Evolutionary conservation across 2,329 filamentous ascomycete genomes (phyloP), one percentile per base, ranked within the genome.

Genomic region (Apiospora marii): DNA sequence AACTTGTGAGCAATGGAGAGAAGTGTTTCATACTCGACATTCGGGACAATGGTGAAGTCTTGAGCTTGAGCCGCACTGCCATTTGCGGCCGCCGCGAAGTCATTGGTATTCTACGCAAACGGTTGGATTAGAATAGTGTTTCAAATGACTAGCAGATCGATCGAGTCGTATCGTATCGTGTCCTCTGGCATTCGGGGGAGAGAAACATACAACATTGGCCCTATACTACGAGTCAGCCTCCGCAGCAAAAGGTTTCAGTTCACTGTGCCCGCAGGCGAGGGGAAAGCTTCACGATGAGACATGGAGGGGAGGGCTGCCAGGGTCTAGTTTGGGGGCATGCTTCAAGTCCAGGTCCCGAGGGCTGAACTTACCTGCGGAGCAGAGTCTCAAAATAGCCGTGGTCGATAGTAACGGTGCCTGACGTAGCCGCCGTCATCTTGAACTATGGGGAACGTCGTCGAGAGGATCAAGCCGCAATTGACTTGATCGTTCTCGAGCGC

Each of bases 361-460:
- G 27, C 64, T 74, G 51, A 73, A 80, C 87, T 84, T 82, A 92
- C 92, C 89, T 88, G 79, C 87, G 86, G 70, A 91, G 78, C 67
- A 92, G 83, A 72, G 89, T 88, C 77, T 92, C 87, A 76, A 92
- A 89, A 82, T 92, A 89, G 69, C 82, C 80, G 78, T 87, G 89
- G 74, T 89, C 88, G 75, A 92, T 86, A 13, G 89, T 91, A 69
- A 92, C 87, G 75, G 85, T 82, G 51, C 74, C 71, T 37, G 61
- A 69, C 24, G 74, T 72, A 43, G 48, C 48, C 64, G 75, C 69
- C 51, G 77, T 76, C 80, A 82, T 81, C n/a, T 70, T 70, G 48
- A 46, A 24, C 34, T 64, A 41, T 19, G 58, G 14, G 34, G 34
- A 61, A 37, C 58, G 30, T 24, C 30, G 30, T 41, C 58, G 58